Percentiles rank a stretch among this genome's conserved stretches.
phyloP scores from a whole-genome alignment of 2,329 filamentous ascomycete genomes.

The Fusarium fujikuroi region DNA sequence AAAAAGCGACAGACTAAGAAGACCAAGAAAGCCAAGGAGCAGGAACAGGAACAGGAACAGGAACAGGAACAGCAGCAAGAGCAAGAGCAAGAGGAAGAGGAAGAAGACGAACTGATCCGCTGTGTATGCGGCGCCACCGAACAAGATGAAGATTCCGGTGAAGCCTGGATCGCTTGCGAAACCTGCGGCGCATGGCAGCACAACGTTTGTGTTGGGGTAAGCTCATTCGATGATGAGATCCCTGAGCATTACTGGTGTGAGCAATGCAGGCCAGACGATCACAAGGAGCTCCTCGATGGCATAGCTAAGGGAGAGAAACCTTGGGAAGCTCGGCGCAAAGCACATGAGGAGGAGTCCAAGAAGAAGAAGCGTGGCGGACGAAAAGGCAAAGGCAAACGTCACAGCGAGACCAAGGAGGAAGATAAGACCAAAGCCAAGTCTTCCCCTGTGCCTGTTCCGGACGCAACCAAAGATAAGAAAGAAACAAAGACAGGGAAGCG shows the following conservation, averaged over 20 bases:
- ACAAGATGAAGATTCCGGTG: slow-evolving; percentile 84
- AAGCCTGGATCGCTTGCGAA: slow-evolving; percentile 97
- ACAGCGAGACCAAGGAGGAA: slow-evolving; percentile 74
- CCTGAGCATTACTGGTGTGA: slow-evolving; percentile 94
- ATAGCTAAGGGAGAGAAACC: slow-evolving; percentile 84
- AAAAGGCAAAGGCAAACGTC: slow-evolving; percentile 71
- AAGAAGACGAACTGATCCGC: slow-evolving; percentile 79
- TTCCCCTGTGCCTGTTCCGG: slow-evolving; percentile 52
- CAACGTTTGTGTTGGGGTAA: slow-evolving; percentile 92
- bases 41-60: slow-evolving; percentile 55
- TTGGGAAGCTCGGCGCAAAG: slow-evolving; percentile 78
- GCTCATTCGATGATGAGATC: slow-evolving; percentile 79
- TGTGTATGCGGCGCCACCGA: slow-evolving; percentile 92
- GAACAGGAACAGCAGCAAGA: slow-evolving; percentile 52
- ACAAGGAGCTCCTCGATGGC: slow-evolving; percentile 81
- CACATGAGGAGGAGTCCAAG: slow-evolving; percentile 70
- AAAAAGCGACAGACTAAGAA: slow-evolving; percentile 64
- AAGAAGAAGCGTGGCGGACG: slow-evolving; percentile 69
- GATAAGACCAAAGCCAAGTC: slow-evolving; percentile 58
- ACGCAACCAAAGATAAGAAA: slow-evolving; percentile 60
- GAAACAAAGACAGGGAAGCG: slow-evolving; percentile 64
- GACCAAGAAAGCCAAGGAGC: slow-evolving; percentile 67
- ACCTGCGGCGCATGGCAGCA: slow-evolving; percentile 95
- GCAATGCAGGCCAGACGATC: slow-evolving; percentile 83
- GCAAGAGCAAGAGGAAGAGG: slow-evolving; percentile 63